These are phyloP conservation scores for Leptographium flavum DNA, from an alignment of 2,329 filamentous ascomycete genomes.

Conservation along the genomic window DNA sequence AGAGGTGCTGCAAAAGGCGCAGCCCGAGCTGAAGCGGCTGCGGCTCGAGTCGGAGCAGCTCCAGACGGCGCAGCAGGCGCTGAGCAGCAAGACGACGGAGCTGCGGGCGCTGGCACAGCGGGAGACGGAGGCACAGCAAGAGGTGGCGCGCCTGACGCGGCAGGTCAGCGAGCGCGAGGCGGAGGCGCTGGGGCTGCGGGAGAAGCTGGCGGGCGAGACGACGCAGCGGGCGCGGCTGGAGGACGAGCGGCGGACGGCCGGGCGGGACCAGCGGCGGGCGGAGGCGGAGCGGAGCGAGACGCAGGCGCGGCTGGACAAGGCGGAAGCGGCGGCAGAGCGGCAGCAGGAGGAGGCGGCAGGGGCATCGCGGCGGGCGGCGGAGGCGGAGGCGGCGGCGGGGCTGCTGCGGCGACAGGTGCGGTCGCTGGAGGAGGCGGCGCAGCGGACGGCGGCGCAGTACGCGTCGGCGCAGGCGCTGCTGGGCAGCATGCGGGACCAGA, in stretches of 20 bases:
- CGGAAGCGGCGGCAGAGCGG: constrained; percentile 53
- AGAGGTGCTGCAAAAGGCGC: constrained; percentile 68
- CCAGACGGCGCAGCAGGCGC: constrained; percentile 61
- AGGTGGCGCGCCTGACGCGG: constrained; percentile 56
- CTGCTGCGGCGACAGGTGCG: constrained; percentile 47
- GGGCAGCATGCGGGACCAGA: constrained; percentile 86
- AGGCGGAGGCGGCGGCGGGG: constrained; percentile 60
- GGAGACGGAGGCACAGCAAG: constrained; percentile 67
- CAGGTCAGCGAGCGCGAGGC: constrained; percentile 58
- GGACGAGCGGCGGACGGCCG: constrained; percentile 59
- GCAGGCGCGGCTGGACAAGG: constrained; percentile 57
- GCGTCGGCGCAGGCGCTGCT: constrained; percentile 72
- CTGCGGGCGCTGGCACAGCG: constrained; percentile 65
- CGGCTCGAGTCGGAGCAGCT: constrained; percentile 64
- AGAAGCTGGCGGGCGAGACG: constrained; percentile 64
- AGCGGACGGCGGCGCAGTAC: constrained; percentile 69
- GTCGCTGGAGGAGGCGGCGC: constrained; percentile 45
- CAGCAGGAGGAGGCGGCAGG: constrained; percentile 59
- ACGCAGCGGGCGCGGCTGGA: constrained; percentile 60
- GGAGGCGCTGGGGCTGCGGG: constrained; percentile 65
- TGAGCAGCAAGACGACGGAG: constrained; percentile 43
- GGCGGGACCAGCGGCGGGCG: constrained; percentile 62
- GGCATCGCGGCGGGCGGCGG: constrained; percentile 44
- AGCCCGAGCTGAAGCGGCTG: constrained; percentile 70
- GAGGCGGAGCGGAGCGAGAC: constrained; percentile 72